Conservation (phyloP, 148 eudicot species). For the Suaeda aralocaspica region DNA sequence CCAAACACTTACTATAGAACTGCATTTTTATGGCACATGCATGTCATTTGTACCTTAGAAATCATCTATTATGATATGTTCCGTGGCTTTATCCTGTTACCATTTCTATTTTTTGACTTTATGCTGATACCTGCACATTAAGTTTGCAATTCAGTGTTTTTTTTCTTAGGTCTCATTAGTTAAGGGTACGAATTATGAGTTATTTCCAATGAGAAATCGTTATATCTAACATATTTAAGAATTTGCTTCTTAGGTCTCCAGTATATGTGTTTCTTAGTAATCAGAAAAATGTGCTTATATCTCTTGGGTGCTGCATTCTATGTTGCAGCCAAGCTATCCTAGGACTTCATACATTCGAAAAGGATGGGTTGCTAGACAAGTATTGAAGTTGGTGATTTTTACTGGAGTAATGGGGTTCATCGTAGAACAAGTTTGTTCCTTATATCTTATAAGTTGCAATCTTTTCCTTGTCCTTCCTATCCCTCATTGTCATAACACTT, state of each 20-base stretch:
- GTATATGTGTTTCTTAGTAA: background rate
- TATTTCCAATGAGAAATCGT: background rate
- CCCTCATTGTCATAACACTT: constrained; percentile 12
- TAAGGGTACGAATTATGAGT: background rate
- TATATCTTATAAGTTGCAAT: background rate
- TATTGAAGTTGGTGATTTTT: constrained; percentile 80
- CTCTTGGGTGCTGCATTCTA: constrained; percentile 20
- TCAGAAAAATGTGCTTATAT: constrained; percentile 20
- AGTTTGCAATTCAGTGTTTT: background rate
- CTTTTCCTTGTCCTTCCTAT: background rate
- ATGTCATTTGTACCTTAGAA: background rate
- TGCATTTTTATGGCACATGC: background rate
- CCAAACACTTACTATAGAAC: background rate
- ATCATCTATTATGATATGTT: background rate
- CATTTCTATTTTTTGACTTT: background rate
- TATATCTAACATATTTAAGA: background rate
- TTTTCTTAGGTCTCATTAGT: background rate
- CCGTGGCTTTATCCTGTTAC: background rate
- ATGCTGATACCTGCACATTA: background rate
- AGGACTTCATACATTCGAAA: constrained; percentile 61
- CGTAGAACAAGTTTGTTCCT: constrained; percentile 64
- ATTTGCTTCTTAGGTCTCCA: background rate
- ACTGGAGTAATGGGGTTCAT: constrained; percentile 98
- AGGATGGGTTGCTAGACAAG: constrained; percentile 87
- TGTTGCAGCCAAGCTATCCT: constrained; percentile 79